Percentiles rank a stretch among this genome's conserved stretches.
Conservation (phyloP, 2,329 filamentous ascomycete genomes). For the Xylariaceae sp. region DNA sequence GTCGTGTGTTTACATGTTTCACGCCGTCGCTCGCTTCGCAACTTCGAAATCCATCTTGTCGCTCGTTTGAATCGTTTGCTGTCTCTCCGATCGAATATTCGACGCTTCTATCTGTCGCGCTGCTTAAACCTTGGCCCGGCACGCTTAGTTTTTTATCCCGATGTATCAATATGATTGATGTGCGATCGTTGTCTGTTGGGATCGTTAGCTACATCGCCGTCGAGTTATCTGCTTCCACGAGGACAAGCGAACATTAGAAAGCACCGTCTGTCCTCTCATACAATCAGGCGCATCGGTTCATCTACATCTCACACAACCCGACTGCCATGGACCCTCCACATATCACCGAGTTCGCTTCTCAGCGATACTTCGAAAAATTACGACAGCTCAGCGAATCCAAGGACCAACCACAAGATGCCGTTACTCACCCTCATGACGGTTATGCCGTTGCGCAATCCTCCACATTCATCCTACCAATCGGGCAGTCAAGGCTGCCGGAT, state of each 20-base stretch:
- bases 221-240: conserved; percentile 39
- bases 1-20: not conserved
- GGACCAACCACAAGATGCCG: conserved; percentile 48
- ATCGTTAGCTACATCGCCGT: conserved; percentile 34
- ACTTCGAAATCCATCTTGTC: conserved; percentile 18
- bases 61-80: conserved; percentile 25
- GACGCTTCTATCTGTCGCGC: conserved; percentile 3
- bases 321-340: conserved; percentile 66
- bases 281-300: conserved; percentile 32
- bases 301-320: conserved; percentile 15
- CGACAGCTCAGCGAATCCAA: conserved; percentile 59
- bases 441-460: conserved; percentile 44
- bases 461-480: conserved; percentile 59
- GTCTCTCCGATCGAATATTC: conserved; percentile 1
- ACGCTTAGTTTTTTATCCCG: conserved; percentile 10
- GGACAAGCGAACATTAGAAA: conserved; percentile 37
- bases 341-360: conserved; percentile 70
- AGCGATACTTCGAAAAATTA: conserved; percentile 69
- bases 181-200: conserved; percentile 35
- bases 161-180: conserved; percentile 46
- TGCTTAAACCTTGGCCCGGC: conserved; percentile 18
- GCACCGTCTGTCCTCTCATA: conserved; percentile 36
- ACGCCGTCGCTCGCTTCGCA: conserved; percentile 24
- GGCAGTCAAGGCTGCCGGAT: conserved; percentile 41
- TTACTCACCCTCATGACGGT: conserved; percentile 36